Conservation (phyloP, 176 grass and related monocot species). For the Oropetium thomaeum region DNA sequence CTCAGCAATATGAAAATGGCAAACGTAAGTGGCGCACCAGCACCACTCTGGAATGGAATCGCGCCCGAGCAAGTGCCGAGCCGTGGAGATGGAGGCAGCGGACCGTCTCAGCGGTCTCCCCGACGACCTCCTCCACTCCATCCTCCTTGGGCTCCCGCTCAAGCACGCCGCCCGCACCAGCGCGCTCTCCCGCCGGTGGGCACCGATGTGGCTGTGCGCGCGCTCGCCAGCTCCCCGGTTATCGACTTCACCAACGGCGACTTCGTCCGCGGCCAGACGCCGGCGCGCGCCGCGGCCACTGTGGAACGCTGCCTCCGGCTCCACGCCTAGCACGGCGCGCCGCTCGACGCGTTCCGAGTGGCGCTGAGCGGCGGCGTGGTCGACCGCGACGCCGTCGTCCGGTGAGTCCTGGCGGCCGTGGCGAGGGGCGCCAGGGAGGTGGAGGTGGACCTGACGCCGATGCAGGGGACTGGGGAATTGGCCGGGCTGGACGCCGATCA, state of each 20-base stretch:
- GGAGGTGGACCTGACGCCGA: constrained; percentile 32
- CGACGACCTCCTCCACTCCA: constrained; percentile 51
- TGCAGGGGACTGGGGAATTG: background rate
- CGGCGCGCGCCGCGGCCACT: constrained; percentile 13
- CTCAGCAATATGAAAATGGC: no score
- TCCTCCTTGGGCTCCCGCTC: constrained; percentile 41
- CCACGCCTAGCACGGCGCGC: constrained; percentile 22
- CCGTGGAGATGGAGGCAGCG: background rate
- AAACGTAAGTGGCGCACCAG: background rate
- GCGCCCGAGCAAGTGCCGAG: background rate
- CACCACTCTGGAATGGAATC: background rate
- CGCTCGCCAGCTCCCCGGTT: background rate
- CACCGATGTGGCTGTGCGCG: constrained; percentile 25
- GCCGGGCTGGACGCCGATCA: background rate
- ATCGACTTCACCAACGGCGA: constrained; percentile 42
- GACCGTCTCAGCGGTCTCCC: constrained; percentile 55
- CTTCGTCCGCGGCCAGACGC: constrained; percentile 41
- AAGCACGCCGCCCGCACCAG: constrained; percentile 48
- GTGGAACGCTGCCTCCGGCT: constrained; percentile 34
- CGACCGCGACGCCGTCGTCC: constrained; percentile 1
- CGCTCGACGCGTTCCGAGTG: constrained; percentile 42
- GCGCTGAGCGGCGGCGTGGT: constrained; percentile 2
- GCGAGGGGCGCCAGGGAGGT: constrained; percentile 44
- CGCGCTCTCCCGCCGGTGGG: constrained; percentile 44
- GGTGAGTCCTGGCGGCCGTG: constrained; percentile 40